Evolutionary conservation across 768 basidiomycete genomes (phyloP), one percentile per base, ranked within the genome.

Genomic region (Lyophyllum atratum): DNA sequence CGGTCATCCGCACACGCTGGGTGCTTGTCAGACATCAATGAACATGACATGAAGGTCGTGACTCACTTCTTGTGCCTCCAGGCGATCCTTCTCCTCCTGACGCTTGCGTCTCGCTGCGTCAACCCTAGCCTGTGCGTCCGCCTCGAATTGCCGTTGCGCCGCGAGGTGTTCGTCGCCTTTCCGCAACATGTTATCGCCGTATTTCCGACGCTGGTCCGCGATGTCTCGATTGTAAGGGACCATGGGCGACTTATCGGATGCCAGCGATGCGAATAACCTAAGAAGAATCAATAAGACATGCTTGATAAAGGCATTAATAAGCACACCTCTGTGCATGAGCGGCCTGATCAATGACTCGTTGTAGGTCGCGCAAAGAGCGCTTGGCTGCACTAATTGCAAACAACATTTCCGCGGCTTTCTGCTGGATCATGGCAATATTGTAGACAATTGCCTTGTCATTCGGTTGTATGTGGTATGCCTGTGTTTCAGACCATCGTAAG

Each of bases 401-500:
- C 24, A 98, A 74, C 74, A 98, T 81, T 70, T 98, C 96, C 0
- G 93, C 92, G 0, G 92, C 88, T 72, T 98, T 98, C 70, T 99
- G 97, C 71, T 95, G 89, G 31, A 98, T 94, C 90, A 99, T 95
- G 53, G 96, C 95, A 64, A 98, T 92, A 71, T 99, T 98, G 74
- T 95, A 98, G 42, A 93, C 59, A 49, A 90, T 86, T 3, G 93
- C 91, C 68, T 95, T 95, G 75, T 99, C 97, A 54, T 79, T 82
- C 0, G 95, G 94, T 61, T 90, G 86, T 6, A 94, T 72, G 60
- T 92, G 89, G 15, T 90, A 77, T 1, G 95, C 95, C 95, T 98
- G 19, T 33, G n/a, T 9, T 33, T 50, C 31, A 28, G 60, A 4
- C 44, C 9, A 11, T 50, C 25, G 10, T 25, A 55, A 22, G 64